These are phyloP conservation scores for Sporothrix dimorphospora DNA, from an alignment of 2,329 filamentous ascomycete species.

Conservation along the genomic window DNA sequence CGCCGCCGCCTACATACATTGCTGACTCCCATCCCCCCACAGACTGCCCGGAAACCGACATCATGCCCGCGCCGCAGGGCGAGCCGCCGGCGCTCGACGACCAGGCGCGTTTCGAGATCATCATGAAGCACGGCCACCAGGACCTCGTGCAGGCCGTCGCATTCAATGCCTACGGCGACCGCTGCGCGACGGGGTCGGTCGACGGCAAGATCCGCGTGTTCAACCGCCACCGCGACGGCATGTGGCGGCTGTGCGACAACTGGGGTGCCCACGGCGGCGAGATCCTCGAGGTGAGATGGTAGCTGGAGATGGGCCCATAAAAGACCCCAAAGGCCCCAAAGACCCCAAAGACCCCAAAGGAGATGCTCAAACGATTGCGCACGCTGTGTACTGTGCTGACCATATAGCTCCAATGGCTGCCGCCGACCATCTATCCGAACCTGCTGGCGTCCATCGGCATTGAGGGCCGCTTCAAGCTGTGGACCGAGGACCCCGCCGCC, in stretches of 20 bases:
- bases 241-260: constrained; percentile 80
- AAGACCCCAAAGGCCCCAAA: too few relatives aligned
- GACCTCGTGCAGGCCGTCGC: constrained; percentile 83
- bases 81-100: constrained; percentile 46
- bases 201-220: constrained; percentile 94
- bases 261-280: constrained; percentile 92
- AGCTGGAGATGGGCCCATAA: not conserved
- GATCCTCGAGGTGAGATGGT: constrained; percentile 65
- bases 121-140: constrained; percentile 74
- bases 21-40: too few relatives aligned
- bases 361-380: too few relatives aligned
- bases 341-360: not conserved
- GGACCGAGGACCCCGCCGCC: constrained; percentile 87
- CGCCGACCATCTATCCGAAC: constrained; percentile 82
- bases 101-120: constrained; percentile 56
- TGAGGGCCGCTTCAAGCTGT: constrained; percentile 87
- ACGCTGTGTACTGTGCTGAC: constrained; percentile 42
- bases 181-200: constrained; percentile 86
- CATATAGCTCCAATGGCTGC: constrained; percentile 80
- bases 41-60: not conserved
- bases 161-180: constrained; percentile 91
- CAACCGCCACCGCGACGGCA: constrained; percentile 75
- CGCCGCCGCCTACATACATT: too few relatives aligned
- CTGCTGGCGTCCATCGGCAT: constrained; percentile 86
- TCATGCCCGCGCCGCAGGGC: constrained; percentile 37